Base-by-base conservation (phyloP, 2,329 filamentous ascomycete genomes). In the Fusarium sp. region DNA sequence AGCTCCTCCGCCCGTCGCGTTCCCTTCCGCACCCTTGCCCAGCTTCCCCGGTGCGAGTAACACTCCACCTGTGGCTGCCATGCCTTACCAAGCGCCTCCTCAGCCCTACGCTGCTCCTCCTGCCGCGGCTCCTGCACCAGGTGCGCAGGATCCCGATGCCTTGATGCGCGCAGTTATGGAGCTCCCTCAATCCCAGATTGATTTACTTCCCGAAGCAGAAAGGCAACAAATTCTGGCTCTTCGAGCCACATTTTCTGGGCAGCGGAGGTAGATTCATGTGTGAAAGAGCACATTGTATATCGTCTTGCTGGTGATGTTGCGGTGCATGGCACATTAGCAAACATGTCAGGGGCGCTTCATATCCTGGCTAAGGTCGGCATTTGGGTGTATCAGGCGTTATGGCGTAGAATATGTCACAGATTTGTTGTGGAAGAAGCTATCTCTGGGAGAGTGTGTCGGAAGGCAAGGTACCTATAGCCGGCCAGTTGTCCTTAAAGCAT, bases 111-210 rank as follows among this genome's bases (percentile, higher is more conserved):
- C 69, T 15, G 75, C 76, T 11, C 75, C 79, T 12, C 75, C 79
- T 8, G 71, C 74, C 6, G 68, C 77, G 0, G 74, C 78, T 7
- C 72, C 79, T 24, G 74, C 77, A 5, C 75, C 74, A 3, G 78
- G 81, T 11, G 76, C 77, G 3, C 84, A 86, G 41, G 88, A 92
- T 62, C 88, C 92, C 41, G 90, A 93, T 47, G 89, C 90, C 42
- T 85, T 97, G 55, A 90, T 97, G 78, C 88, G 92, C 68, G 92
- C 94, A 73, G 92, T 98, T 47, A 85, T 98, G 83, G 88, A 87
- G 55, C 89, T 98, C 82, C 88, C 93, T 4, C 91, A 93, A 74
- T 86, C 92, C 61, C 89, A 93, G 58, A 94, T 98, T 72, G 91
- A 95, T 77, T 87, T 89, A 75, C 83, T 98, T 48, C 89, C 92